Base-by-base conservation (phyloP, 192 early-diverging fungal genomes). In the Chytriomyces confervae region DNA sequence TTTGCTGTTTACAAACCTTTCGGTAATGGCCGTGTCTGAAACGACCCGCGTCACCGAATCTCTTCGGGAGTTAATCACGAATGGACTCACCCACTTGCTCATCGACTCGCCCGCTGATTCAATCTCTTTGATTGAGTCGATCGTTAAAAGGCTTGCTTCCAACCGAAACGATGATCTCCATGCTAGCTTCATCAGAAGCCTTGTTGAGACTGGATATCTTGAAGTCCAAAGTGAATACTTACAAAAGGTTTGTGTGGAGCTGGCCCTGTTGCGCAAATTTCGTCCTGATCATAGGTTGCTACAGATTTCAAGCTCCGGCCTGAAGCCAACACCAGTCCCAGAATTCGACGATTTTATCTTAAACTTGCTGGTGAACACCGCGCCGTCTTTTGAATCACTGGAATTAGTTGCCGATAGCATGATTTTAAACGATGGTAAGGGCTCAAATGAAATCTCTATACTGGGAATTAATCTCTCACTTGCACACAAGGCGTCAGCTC, bases 61-160 rank as follows among this genome's bases (percentile, higher is more conserved):
- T 36, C 36, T 36, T 36, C 36, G 36, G 36, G 36, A 36, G 36
- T 36, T 36, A 36, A 36, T 36, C 36, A 36, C 36, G 36, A 36
- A 36, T 36, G 36, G 36, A 36, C 36, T 36, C 0, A 36, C 36
- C 36, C 36, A 0, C 36, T 36, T 36, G 36, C 36, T 36, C 36
- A 36, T 36, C 36, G 4, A 36, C 36, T 36, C 36, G 36, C 36
- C 36, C 36, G 36, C 36, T 36, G 36, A 36, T 23, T 65, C 63
- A 23, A 16, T 27, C 16, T 29, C 13, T 1, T 65, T 65, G 18
- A 65, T 27, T 65, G 24, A 65, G 27, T 43, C 63, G 3, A 27
- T 65, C 36, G 13, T 65, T 13, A 65, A 65, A 65, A 20, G 63
- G 63, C 16, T 65, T 16, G 63, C 53, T n/a, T 57, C 53, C 53